phyloP scores from a whole-genome alignment of 2,329 filamentous ascomycete species.

The Scedosporium boydii region DNA sequence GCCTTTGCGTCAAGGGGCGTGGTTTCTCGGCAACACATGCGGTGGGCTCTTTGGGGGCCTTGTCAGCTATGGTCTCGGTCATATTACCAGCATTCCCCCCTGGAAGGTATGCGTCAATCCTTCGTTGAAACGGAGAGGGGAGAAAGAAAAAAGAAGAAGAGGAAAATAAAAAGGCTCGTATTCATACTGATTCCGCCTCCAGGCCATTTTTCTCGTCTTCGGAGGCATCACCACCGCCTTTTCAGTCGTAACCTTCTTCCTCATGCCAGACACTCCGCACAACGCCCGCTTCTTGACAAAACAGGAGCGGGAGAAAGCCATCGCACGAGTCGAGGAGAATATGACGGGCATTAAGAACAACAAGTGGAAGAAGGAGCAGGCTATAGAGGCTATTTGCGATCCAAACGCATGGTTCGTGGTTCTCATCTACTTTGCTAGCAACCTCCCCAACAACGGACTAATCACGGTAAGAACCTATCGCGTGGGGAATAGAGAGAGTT shows the following conservation, averaged over 20 bases:
- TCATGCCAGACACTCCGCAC: slow-evolving; percentile 44
- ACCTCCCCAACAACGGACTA: slow-evolving; percentile 21
- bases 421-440: slow-evolving; percentile 14
- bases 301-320: slow-evolving; percentile 18
- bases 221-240: slow-evolving; percentile 14
- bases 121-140: background rate
- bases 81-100: slow-evolving; percentile 12
- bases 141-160: background rate
- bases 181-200: no score
- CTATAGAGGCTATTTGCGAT: slow-evolving; percentile 18
- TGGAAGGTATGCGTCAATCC: slow-evolving; percentile 8
- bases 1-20: slow-evolving; percentile 20
- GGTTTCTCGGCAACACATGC: slow-evolving; percentile 23
- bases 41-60: slow-evolving; percentile 19
- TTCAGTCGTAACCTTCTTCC: slow-evolving; percentile 27
- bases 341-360: slow-evolving; percentile 19
- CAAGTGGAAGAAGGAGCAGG: slow-evolving; percentile 17
- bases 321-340: slow-evolving; percentile 20
- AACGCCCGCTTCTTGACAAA: slow-evolving; percentile 15
- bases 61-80: slow-evolving; percentile 20
- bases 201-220: slow-evolving; percentile 16
- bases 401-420: slow-evolving; percentile 18
- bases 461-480: slow-evolving; percentile 5
- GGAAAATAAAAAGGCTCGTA: background rate
- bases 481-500: slow-evolving; percentile 11